Evolutionary conservation across 148 eudicot species (phyloP), one percentile per base, ranked within the genome.

Genomic region (Amaranthus hypochondriacus): DNA sequence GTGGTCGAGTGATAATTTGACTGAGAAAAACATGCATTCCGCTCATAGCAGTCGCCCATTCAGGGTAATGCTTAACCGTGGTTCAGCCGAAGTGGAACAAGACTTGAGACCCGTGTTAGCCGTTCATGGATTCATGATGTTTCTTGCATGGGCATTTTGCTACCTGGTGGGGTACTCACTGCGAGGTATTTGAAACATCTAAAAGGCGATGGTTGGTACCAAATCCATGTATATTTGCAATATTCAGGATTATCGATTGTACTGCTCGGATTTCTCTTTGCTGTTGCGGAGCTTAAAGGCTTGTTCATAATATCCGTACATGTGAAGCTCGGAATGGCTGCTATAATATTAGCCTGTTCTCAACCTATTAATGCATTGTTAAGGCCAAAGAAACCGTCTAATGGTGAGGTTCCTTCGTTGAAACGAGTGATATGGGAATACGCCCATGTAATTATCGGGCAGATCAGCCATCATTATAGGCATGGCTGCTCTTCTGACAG

Each of bases 121-220:
- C 18, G 98, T 93, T 15, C 98, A 93, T 57, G 98, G 98, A 48
- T 91, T 93, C 71, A 93, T 93, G 98, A 93, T 93, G 98, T 93
- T 93, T 69, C 92, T 93, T 47, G 97, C 98, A 46, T 93, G 97
- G 98, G 95, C 7, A 88, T 93, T 75, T 75, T 93, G 69, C 88
- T 93, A 73, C 98, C 98, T 11, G 89, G 86, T 73, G 98, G 98
- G 53, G 82, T 89, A 69, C 58, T 93, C 54, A 82, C 98, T 14
- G 95, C 97, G 68, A 81, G 98, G 50, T 93, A 93, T 84, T 58
- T 93, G 46, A 93, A 89, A 70, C 92, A 83, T 13, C 75, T 93
- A 42, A 91, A 91, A 75, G 98, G 90, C 44, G 92, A 93, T 77
- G 83, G 87, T 46, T 93, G 98, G 98, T 93, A 67, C 78, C 76